These are phyloP conservation scores for Exophiala aquamarina DNA, from an alignment of 2,329 filamentous ascomycete species.

Conservation along the genomic window DNA sequence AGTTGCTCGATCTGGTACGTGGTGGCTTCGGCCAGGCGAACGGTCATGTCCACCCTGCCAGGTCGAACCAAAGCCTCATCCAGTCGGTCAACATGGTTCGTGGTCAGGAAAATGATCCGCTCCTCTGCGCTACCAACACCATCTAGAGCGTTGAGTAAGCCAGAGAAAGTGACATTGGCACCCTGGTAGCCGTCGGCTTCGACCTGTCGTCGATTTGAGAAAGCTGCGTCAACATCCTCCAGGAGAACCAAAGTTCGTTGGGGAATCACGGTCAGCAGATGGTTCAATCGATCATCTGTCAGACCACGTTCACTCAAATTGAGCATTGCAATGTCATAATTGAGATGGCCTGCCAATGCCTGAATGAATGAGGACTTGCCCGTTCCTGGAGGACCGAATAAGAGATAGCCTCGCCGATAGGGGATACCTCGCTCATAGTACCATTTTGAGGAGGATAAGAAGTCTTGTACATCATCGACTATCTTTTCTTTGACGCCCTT, in stretches of 20 bases:
- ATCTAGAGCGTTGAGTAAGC: slow-evolving; percentile 80
- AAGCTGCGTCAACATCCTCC: slow-evolving; percentile 90
- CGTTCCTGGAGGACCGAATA: slow-evolving; percentile 86
- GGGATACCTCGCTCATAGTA: slow-evolving; percentile 94
- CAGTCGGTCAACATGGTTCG: slow-evolving; percentile 82
- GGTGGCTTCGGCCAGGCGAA: slow-evolving; percentile 84
- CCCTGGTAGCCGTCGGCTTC: slow-evolving; percentile 83
- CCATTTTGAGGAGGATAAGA: slow-evolving; percentile 77
- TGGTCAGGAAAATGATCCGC: slow-evolving; percentile 88
- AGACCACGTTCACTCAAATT: slow-evolving; percentile 88
- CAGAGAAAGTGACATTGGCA: slow-evolving; percentile 90
- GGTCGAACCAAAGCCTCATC: slow-evolving; percentile 88
- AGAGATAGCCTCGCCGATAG: slow-evolving; percentile 82
- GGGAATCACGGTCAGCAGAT: slow-evolving; percentile 81
- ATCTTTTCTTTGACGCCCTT: slow-evolving; percentile 79
- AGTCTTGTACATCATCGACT: slow-evolving; percentile 77
- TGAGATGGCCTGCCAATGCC: slow-evolving; percentile 85
- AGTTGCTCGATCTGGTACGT: slow-evolving; percentile 79
- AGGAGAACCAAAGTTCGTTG: slow-evolving; percentile 78
- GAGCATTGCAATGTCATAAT: slow-evolving; percentile 89
- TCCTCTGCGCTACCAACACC: slow-evolving; percentile 95
- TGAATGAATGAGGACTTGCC: slow-evolving; percentile 97
- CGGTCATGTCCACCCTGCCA: slow-evolving; percentile 89
- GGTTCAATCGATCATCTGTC: slow-evolving; percentile 84
- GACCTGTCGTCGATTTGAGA: slow-evolving; percentile 74